A percentile compares a stretch with the other conserved stretches of the same genome.
phyloP scores from a whole-genome alignment of 768 basidiomycete genomes.

The Phanerochaete sordida region DNA sequence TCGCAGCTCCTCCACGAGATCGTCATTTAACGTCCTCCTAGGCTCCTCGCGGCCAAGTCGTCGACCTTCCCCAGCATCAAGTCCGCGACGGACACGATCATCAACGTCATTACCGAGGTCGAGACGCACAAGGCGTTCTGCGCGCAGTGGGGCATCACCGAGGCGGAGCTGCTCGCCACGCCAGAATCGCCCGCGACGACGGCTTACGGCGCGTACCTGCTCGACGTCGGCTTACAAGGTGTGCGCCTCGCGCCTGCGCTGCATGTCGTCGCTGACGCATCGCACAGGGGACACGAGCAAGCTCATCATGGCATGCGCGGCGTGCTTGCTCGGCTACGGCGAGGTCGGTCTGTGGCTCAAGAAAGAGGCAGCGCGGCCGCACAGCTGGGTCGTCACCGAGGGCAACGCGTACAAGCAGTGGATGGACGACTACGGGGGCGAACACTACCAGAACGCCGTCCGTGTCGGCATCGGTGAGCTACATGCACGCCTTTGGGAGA shows the following conservation, averaged over 20 bases:
- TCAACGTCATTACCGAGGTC: conserved; percentile 65
- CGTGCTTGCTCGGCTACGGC: conserved; percentile 89
- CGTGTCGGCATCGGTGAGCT: conserved; percentile 61
- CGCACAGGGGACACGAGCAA: conserved; percentile 63
- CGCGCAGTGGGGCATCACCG: conserved; percentile 61
- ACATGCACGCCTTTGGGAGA: neutral
- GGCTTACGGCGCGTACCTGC: conserved; percentile 84
- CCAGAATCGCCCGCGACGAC: conserved; percentile 69
- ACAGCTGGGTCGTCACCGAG: conserved; percentile 54
- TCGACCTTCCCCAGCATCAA: conserved; percentile 57
- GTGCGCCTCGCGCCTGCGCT: conserved; percentile 1
- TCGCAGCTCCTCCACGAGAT: neutral
- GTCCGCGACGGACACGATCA: conserved; percentile 59
- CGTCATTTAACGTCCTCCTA: conserved; percentile 22
- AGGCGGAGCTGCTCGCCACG: conserved; percentile 55
- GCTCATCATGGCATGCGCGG: conserved; percentile 76
- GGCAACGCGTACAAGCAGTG: conserved; percentile 74
- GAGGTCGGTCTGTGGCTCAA: conserved; percentile 87
- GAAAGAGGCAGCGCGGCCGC: conserved; percentile 42
- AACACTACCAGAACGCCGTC: conserved; percentile 70
- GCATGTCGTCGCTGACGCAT: neutral
- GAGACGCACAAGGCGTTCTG: conserved; percentile 72
- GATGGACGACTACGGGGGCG: conserved; percentile 79
- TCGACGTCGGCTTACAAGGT: conserved; percentile 77
- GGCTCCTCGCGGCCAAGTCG: conserved; percentile 78